Conservation (phyloP, 768 basidiomycete genomes). For the Pleurotus tuber-regium region DNA sequence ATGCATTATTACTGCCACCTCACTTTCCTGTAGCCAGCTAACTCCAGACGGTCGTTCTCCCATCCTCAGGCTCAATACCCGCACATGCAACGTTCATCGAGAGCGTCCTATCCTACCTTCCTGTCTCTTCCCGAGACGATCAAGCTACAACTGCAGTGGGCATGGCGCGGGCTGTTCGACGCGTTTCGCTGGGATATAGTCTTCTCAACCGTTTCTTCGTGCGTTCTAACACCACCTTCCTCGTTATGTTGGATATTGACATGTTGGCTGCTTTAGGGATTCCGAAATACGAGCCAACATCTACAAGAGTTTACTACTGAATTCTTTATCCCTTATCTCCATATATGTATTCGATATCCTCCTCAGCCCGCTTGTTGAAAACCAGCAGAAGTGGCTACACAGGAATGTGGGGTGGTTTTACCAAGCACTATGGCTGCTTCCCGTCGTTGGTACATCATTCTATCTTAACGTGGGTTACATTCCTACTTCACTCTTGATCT, state of each 20-base stretch:
- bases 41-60: no score
- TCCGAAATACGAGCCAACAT: constrained; percentile 72
- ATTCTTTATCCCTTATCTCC: constrained; percentile 65
- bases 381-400: constrained; percentile 64
- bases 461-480: constrained; percentile 73
- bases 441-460: constrained; percentile 70
- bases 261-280: constrained; percentile 44
- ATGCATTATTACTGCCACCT: no score
- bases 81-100: constrained; percentile 30
- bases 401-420: constrained; percentile 76
- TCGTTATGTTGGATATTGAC: background rate
- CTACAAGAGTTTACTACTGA: constrained; percentile 73
- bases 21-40: no score
- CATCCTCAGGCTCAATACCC: constrained; percentile 12
- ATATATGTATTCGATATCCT: constrained; percentile 77
- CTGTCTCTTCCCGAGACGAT: constrained; percentile 61
- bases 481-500: background rate
- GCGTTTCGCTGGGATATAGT: constrained; percentile 74
- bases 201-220: constrained; percentile 57
- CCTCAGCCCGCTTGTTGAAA: constrained; percentile 63
- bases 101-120: constrained; percentile 66
- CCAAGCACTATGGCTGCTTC: constrained; percentile 75
- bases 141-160: constrained; percentile 58
- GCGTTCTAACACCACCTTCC: constrained; percentile 13
- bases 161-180: constrained; percentile 60